Base-by-base conservation (phyloP, 768 basidiomycete genomes). In the Agaricus blazei region DNA sequence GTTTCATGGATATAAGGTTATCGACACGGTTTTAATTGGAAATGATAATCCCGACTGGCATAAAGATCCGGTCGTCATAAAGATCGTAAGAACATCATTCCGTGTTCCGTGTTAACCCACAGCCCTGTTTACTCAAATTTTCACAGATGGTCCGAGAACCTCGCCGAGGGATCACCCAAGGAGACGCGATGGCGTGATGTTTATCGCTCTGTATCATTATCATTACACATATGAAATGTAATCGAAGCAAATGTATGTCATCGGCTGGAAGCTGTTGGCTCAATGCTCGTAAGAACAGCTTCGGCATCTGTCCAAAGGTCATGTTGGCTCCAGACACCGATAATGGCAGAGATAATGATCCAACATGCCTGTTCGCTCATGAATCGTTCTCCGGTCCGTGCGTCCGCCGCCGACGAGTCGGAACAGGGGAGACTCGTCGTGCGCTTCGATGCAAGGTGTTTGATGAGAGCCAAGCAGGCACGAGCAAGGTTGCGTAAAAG, bases 281-380 rank as follows among this genome's bases (percentile, higher is more conserved):
- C 27, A 26, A 56, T 40, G 38, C 51, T 58, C 9, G 51, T 43
- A 34, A 88, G 63, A 59, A 75, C 71, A n/a, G 68, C 72, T 62
- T 85, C 82, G 23, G 85, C 88, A 63, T 92, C 90, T 68, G 71
- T 71, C 90, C 90, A 93, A 41, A 93, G 69, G 66, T 93, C 91
- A 50, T 73, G 76, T 71, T 93, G 91, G 24, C 81, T 84, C 91
- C 91, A 93, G 2, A 85, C 67, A 19, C 78, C 80, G 26, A 79
- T 77, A 46, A 93, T 71, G 1, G 80, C 79, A 5, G 84, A 70
- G 4, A 93, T 73, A 37, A 90, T 72, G 58, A 92, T 75, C 91
- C 91, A 93, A 63, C 87, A 89, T 8, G 85, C 80, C 52, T 73
- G 75, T 72, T 65, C 63, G 47, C 62, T 58, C 65, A 72, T 72